A percentile compares a stretch with the other conserved stretches of the same genome.
phyloP scores from a whole-genome alignment of 2,329 filamentous ascomycete species.

The Claviceps humidiphila region DNA sequence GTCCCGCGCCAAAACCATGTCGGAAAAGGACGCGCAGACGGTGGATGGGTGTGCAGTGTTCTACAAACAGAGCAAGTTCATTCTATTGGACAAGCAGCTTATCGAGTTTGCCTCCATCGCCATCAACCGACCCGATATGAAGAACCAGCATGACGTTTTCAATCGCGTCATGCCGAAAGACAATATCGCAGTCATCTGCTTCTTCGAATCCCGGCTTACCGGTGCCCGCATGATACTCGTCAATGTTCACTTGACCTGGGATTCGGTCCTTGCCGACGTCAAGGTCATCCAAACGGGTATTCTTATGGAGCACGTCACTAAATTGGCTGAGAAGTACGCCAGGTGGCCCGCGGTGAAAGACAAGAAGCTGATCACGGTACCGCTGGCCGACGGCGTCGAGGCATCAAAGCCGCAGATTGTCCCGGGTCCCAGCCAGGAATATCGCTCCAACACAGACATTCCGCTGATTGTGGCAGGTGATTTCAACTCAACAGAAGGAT shows the following conservation, averaged over 20 bases:
- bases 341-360: constrained; percentile 70
- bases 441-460: constrained; percentile 74
- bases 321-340: constrained; percentile 73
- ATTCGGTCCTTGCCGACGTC: constrained; percentile 79
- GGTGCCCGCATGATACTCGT: constrained; percentile 87
- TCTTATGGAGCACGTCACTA: constrained; percentile 81
- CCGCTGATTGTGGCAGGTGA: constrained; percentile 87
- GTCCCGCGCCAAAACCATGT: constrained; percentile 81
- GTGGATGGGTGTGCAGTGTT: constrained; percentile 97
- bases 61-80: constrained; percentile 90
- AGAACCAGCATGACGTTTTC: constrained; percentile 93
- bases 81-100: constrained; percentile 84
- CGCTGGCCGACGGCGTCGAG: constrained; percentile 29
- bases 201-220: constrained; percentile 82
- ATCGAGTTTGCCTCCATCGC: constrained; percentile 86
- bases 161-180: constrained; percentile 98
- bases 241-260: constrained; percentile 93
- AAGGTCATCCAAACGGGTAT: constrained; percentile 95
- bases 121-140: constrained; percentile 92
- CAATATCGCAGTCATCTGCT: constrained; percentile 84
- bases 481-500: constrained; percentile 82
- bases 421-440: constrained; percentile 73
- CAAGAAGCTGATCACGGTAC: constrained; percentile 48
- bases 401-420: constrained; percentile 40
- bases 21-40: constrained; percentile 71